Base-by-base conservation (phyloP, 2,329 filamentous ascomycete species). In the Lecanicillium sp. region DNA sequence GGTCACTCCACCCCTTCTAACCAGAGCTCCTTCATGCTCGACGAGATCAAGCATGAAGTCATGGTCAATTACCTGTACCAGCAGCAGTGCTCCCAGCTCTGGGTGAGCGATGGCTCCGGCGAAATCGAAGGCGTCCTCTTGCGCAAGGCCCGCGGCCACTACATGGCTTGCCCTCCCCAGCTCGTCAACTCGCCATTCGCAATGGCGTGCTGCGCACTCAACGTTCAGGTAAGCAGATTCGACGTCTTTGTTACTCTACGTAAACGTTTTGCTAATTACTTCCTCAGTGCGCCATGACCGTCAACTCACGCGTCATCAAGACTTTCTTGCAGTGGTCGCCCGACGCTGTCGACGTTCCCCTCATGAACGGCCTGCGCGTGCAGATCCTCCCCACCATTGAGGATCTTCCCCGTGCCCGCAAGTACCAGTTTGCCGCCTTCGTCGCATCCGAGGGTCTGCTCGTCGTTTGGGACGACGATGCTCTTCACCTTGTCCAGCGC, bases 61-160 rank as follows among this genome's bases (percentile, higher is more conserved):
- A 88, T 88, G 83, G 82, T 85, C 44, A 87, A 85, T 61, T 87
- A 86, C 56, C 67, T 89, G 18, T 87, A 87, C 59, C 84, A 88
- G 58, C 82, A 88, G 56, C 83, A 87, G 61, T 87, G 81, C 53
- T 74, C 76, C 11, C 74, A 78, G 44, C 69, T 87, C 25, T 88
- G 84, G 84, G 78, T 87, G 15, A 77, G 76, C 22, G 80, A 86
- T 49, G 76, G 73, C 27, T 79, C 71, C 35, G 81, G 80, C 11
- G 74, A 81, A 47, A 59, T 78, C 5, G 84, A 88, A 56, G 85
- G 85, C 47, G 82, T 87, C 19, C 61, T 89, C 15, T 63, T 89
- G 34, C 74, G 83, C 46, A 87, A 85, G 53, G 57, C 69, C 14
- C 73, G 72, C 45, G 80, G 79, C 15, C 70, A 77, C 42, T 89